phyloP scores from a whole-genome alignment of 768 basidiomycete species.

The Kwoniella pini region DNA sequence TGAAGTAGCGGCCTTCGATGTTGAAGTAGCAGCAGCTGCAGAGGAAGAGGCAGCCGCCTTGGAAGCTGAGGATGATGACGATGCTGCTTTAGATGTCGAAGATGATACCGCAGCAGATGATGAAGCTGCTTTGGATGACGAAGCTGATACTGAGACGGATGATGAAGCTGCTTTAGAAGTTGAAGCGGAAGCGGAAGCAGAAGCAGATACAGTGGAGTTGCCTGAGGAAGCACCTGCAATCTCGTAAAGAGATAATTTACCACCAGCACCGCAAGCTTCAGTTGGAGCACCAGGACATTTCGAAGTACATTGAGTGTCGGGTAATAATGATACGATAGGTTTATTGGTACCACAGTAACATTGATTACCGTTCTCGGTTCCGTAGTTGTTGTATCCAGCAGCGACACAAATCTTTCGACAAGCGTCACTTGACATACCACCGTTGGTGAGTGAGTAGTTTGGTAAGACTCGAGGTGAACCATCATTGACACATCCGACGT shows the following conservation, averaged over 20 bases:
- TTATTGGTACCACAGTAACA: slow-evolving; percentile 38
- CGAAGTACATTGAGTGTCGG: slow-evolving; percentile 32
- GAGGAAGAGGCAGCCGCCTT: slow-evolving; percentile 34
- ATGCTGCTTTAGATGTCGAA: slow-evolving; percentile 2
- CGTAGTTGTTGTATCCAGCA: slow-evolving; percentile 27
- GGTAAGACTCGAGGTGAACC: slow-evolving; percentile 15
- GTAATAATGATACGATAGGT: slow-evolving; percentile 15
- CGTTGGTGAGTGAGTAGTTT: slow-evolving; percentile 15
- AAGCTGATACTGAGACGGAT: background rate
- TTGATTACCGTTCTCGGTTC: slow-evolving; percentile 27
- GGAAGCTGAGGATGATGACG: slow-evolving; percentile 7
- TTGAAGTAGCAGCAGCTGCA: slow-evolving; percentile 31
- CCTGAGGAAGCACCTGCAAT: slow-evolving; percentile 3
- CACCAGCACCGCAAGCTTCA: slow-evolving; percentile 32
- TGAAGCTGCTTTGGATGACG: background rate
- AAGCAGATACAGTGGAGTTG: background rate
- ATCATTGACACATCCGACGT: slow-evolving; percentile 33
- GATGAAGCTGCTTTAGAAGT: background rate
- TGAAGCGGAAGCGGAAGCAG: slow-evolving; percentile 3
- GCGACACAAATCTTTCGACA: slow-evolving; percentile 31
- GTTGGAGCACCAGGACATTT: slow-evolving; percentile 29
- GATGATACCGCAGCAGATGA: background rate
- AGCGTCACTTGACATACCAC: slow-evolving; percentile 19
- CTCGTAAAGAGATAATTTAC: slow-evolving; percentile 26
- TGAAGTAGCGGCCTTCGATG: slow-evolving; percentile 6